These are phyloP conservation scores for Handroanthus guayacan DNA, from an alignment of 257 asterid species.

Conservation along the genomic window DNA sequence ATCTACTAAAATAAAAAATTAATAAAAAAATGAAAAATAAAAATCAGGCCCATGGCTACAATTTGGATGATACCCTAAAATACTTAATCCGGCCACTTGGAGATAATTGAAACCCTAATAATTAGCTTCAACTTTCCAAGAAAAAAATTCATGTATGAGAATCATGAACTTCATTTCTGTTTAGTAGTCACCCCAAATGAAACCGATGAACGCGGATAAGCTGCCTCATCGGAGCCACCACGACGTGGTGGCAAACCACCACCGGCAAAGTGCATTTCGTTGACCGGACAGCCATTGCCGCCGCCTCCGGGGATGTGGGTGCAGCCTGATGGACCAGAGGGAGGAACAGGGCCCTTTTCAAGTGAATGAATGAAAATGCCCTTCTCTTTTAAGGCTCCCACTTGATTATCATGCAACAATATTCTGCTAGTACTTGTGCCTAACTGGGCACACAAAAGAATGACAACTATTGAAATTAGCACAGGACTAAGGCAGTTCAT, in stretches of 20 bases:
- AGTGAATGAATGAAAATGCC: conserved; percentile 14
- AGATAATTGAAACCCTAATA: background rate
- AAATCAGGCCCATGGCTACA: background rate
- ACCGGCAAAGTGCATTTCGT: conserved; percentile 41
- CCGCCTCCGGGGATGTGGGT: conserved; percentile 68
- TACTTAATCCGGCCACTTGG: background rate
- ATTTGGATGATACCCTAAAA: too few species aligned
- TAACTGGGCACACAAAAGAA: conserved; percentile 31
- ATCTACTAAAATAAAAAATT: too few species aligned
- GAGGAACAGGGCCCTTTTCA: conserved; percentile 61
- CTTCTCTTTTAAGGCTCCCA: background rate
- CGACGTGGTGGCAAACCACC: background rate
- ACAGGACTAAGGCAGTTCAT: conserved; percentile 39
- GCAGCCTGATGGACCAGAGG: conserved; percentile 72
- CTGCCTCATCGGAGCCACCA: background rate
- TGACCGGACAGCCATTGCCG: conserved; percentile 42
- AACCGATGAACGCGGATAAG: conserved; percentile 22
- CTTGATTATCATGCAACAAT: conserved; percentile 22
- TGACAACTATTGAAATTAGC: conserved; percentile 15
- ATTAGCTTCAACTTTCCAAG: background rate
- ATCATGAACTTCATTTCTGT: conserved; percentile 1
- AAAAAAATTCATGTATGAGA: background rate
- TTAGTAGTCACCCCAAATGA: conserved; percentile 25
- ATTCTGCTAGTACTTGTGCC: conserved; percentile 28
- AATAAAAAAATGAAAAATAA: background rate